Evolutionary conservation across 2,329 filamentous ascomycete species (phyloP).

Genomic region (Talaromyces piceae): DNA sequence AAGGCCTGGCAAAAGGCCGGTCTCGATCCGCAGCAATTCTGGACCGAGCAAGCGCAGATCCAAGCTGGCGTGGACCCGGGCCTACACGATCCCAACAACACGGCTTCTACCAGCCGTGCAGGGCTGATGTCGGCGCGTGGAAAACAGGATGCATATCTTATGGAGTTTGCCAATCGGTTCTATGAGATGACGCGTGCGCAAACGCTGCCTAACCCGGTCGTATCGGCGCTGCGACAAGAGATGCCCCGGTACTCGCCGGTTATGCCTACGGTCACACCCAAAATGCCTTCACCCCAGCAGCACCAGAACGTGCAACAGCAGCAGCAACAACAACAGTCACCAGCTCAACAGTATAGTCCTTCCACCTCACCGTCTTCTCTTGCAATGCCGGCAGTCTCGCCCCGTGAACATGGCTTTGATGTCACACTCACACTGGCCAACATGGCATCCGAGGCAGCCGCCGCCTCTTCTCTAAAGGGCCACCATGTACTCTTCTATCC

Average conservation of each 20-base stretch:
- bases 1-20: constrained; percentile 44
- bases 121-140: not conserved
- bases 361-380: not conserved
- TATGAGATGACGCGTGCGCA: constrained; percentile 30
- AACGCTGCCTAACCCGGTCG: constrained; percentile 16
- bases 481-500: not conserved
- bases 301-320: no score
- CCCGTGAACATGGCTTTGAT: constrained; percentile 6
- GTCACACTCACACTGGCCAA: constrained; percentile 12
- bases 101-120: not conserved
- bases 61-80: constrained; percentile 26
- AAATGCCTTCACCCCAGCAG: constrained; percentile 11
- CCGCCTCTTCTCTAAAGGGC: not conserved
- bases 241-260: constrained; percentile 16
- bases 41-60: constrained; percentile 41
- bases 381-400: constrained; percentile 1
- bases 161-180: constrained; percentile 29
- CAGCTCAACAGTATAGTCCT: constrained; percentile 3
- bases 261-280: constrained; percentile 13
- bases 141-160: constrained; percentile 14
- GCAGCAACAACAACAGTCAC: no score
- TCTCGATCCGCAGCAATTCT: constrained; percentile 38
- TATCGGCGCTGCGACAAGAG: constrained; percentile 17
- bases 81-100: constrained; percentile 13
- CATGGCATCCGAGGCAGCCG: constrained; percentile 1